These are phyloP conservation scores for Eimeria brunetti DNA, from an alignment of 169 alveolate species.

Conservation along the genomic window DNA sequence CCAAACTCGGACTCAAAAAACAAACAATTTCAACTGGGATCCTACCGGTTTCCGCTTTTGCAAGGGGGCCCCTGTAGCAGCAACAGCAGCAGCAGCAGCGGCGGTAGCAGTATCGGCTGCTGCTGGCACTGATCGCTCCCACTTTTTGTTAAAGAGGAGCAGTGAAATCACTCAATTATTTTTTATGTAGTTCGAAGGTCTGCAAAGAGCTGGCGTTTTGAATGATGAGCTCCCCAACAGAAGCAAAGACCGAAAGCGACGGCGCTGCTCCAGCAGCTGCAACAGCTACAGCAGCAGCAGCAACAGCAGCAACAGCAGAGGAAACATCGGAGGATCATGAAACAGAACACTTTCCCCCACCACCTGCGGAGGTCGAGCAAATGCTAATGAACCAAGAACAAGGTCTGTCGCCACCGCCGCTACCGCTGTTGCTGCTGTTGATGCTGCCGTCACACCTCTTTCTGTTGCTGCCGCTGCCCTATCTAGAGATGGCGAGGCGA, in stretches of 20 bases:
- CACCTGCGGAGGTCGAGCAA: slow-evolving; percentile 18
- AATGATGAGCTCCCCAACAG: background rate
- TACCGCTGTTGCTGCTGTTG: slow-evolving; percentile 1
- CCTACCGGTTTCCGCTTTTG: background rate
- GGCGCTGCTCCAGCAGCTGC: background rate
- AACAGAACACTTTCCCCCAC: background rate
- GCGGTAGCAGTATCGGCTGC: background rate
- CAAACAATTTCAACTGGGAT: no score
- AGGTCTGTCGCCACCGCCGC: slow-evolving; percentile 12
- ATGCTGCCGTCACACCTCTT: background rate
- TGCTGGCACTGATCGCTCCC: background rate
- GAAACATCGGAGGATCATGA: background rate
- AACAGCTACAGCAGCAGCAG: background rate
- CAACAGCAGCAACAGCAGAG: background rate
- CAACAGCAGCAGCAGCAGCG: background rate
- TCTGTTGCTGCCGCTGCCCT: slow-evolving; percentile 2
- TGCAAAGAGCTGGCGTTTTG: background rate
- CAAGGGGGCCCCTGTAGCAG: slow-evolving; percentile 19
- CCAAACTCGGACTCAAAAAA: no score
- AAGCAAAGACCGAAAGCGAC: background rate
- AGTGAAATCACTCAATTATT: background rate
- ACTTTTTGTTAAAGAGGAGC: background rate
- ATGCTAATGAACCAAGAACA: background rate
- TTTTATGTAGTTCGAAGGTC: background rate
- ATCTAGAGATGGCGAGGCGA: background rate